phyloP scores from a whole-genome alignment of 306 rosid species.

The Dalbergia oliveri region DNA sequence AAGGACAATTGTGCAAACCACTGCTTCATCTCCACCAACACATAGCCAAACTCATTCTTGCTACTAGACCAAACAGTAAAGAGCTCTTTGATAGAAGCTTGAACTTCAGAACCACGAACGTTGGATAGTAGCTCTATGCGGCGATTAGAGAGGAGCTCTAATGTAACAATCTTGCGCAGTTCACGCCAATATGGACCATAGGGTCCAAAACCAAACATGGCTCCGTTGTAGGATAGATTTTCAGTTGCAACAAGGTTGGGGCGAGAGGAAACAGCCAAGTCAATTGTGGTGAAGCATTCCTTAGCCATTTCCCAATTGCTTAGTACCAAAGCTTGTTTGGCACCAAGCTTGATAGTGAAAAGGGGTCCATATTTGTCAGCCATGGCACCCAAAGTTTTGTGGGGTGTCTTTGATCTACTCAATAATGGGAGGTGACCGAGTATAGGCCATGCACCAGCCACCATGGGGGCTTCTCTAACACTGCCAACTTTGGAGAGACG shows the following conservation, averaged over 20 bases:
- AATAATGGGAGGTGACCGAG: slow-evolving; percentile 38
- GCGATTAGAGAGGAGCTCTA: slow-evolving; percentile 37
- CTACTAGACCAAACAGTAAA: neutral
- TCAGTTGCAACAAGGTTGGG: slow-evolving; percentile 11
- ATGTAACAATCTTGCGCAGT: slow-evolving; percentile 24
- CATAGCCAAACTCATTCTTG: neutral
- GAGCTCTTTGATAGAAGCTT: slow-evolving; percentile 28
- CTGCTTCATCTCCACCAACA: neutral
- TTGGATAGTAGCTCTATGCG: slow-evolving; percentile 29
- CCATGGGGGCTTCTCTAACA: neutral
- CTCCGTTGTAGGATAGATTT: slow-evolving; percentile 39
- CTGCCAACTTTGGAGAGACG: neutral
- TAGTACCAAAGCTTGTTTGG: slow-evolving; percentile 31
- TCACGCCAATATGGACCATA: slow-evolving; percentile 57
- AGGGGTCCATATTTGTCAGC: slow-evolving; percentile 44
- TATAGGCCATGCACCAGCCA: slow-evolving; percentile 38
- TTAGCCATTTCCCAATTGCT: slow-evolving; percentile 47
- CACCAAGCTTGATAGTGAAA: slow-evolving; percentile 39
- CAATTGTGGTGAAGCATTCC: slow-evolving; percentile 53
- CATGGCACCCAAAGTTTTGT: slow-evolving; percentile 17
- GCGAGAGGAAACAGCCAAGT: slow-evolving; percentile 8
- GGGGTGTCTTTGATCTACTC: neutral
- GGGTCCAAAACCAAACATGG: slow-evolving; percentile 41
- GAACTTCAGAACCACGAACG: slow-evolving; percentile 43
- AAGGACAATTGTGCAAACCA: neutral